Evolutionary conservation across 768 basidiomycete genomes (phyloP), one percentile per base, ranked within the genome.

Genomic region (Chalciporus piperatus): DNA sequence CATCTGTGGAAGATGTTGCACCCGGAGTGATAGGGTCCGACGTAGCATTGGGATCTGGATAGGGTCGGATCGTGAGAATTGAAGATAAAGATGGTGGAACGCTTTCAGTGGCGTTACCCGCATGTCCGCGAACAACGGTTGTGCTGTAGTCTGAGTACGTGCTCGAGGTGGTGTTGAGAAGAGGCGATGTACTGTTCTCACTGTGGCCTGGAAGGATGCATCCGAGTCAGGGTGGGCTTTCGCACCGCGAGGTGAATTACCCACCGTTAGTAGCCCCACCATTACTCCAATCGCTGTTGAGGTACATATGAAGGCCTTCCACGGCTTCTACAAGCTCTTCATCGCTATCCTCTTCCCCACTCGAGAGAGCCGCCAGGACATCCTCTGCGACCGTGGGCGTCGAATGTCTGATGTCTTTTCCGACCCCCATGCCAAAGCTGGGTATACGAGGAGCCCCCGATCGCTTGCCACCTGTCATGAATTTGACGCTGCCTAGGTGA

Each of bases 401-500:
- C 13, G 59, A 58, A 16, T 62, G 51, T 41, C 79, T 71, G 45
- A 87, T 81, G 40, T 82, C 77, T 61, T 80, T 80, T 3, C 79
- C 85, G 14, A 87, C 71, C 17, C 83, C 88, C 71, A 83, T 72
- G 0, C 89, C 89, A 63, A 94, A 94, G 70, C 89, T 93, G 1
- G 91, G 91, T 53, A 94, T 94, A 14, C 92, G 76, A n/a, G 85
- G 88, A 1, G 74, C 81, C 0, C 39, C 70, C 8, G 83, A 79
- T 16, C 85, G 77, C 66, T 81, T 86, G 4, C 76, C 75, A 10
- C 82, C 81, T 1, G 84, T 81, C 75, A 95, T 80, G 53, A 96
- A 87, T 59, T 85, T 87, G 70, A 97, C 74, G 53, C 89, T 92
- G 7, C 93, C 92, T 30, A 95, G 79, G 68, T 94, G 89, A 40